Conservation (phyloP, 2,329 filamentous ascomycete species). For the Botrytis galanthina region DNA sequence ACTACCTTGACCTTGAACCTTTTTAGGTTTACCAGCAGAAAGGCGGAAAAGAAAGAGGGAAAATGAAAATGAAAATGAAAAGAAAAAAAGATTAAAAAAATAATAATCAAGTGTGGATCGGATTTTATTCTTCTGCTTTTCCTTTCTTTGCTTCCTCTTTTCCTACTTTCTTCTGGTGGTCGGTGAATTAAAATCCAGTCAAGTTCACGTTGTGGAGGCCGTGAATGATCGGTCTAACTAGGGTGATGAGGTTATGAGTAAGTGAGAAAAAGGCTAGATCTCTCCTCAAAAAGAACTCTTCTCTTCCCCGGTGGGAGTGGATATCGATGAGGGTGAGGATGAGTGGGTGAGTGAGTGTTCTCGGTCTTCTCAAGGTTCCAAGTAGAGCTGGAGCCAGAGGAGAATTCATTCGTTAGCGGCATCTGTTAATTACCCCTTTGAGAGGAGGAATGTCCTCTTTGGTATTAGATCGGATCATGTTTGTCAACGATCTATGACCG, state of each 20-base stretch:
- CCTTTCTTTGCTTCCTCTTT: not conserved
- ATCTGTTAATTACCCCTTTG: not conserved
- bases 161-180: not conserved
- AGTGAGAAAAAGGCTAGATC: slow-evolving; percentile 3
- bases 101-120: not conserved
- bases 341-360: not conserved
- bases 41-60: slow-evolving; percentile 9
- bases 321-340: not conserved
- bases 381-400: too few relatives aligned
- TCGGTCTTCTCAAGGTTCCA: not conserved
- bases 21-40: slow-evolving; percentile 6
- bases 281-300: too few relatives aligned
- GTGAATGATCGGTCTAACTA: not conserved
- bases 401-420: not conserved
- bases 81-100: not conserved
- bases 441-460: not conserved
- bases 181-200: slow-evolving; percentile 16
- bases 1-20: not conserved
- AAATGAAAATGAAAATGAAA: not conserved
- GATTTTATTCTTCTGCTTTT: not conserved
- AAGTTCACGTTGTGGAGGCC: too few relatives aligned
- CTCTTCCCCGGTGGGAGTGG: slow-evolving; percentile 17
- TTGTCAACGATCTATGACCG: not conserved
- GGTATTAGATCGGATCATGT: fast-evolving
- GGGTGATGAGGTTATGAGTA: not conserved